Conservation (phyloP, 2,329 filamentous ascomycete species). For the Ascomycota sp. region DNA sequence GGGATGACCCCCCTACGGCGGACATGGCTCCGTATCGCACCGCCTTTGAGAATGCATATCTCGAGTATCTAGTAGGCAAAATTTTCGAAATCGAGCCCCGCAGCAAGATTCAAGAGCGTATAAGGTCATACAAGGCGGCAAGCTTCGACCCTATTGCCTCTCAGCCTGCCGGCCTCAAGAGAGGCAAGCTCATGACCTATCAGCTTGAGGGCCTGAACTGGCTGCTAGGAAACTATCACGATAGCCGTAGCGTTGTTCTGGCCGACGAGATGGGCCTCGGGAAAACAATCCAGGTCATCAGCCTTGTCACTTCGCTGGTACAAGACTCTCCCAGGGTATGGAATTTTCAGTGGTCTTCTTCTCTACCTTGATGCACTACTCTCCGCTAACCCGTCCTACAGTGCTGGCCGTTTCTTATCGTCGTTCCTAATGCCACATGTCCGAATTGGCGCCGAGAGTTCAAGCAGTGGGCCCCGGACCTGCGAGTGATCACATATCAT, state of each 20-base stretch:
- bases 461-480: constrained; percentile 71
- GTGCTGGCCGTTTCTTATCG: constrained; percentile 82
- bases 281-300: constrained; percentile 88
- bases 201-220: constrained; percentile 88
- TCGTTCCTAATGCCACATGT: constrained; percentile 87
- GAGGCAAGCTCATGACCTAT: constrained; percentile 79
- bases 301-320: constrained; percentile 55
- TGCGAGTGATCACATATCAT: constrained; percentile 85
- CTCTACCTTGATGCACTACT: not conserved
- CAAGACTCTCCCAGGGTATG: constrained; percentile 33
- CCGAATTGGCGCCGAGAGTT: constrained; percentile 97
- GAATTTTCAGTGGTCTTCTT: not conserved
- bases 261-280: constrained; percentile 97
- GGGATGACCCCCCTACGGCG: constrained; percentile 59
- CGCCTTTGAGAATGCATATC: constrained; percentile 66
- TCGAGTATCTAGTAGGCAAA: constrained; percentile 64
- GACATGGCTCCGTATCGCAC: constrained; percentile 48
- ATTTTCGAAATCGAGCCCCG: constrained; percentile 42
- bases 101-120: constrained; percentile 40
- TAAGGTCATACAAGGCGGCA: constrained; percentile 43
- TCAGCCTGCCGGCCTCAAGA: constrained; percentile 55
- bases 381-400: constrained; percentile 6
- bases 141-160: constrained; percentile 48
- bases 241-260: constrained; percentile 66
- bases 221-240: constrained; percentile 79